Conservation (phyloP, 2,329 filamentous ascomycete species). For the Fusarium solani-melongenae region DNA sequence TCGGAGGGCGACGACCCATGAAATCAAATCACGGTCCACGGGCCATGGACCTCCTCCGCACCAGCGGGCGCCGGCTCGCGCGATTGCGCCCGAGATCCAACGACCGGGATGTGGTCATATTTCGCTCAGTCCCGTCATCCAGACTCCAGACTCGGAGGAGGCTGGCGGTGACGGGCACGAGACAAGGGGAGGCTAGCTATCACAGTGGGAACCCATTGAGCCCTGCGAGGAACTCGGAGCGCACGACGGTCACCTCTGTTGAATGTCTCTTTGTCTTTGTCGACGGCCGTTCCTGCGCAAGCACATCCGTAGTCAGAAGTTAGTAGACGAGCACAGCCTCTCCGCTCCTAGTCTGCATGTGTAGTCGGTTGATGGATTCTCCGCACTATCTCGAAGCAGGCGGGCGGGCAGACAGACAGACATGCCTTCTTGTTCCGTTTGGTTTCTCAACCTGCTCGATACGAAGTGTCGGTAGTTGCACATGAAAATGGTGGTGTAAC, state of each 20-base stretch:
- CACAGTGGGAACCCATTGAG: slow-evolving; percentile 6
- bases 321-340: slow-evolving; percentile 28
- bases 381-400: slow-evolving; percentile 12
- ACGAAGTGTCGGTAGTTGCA: slow-evolving; percentile 41
- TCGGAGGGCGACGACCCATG: slow-evolving; percentile 37
- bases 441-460: slow-evolving; percentile 36
- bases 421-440: slow-evolving; percentile 12
- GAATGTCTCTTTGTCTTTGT: slow-evolving; percentile 17
- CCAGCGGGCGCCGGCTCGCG: slow-evolving; percentile 40
- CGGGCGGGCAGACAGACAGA: background rate
- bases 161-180: slow-evolving; percentile 35
- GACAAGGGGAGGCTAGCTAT: slow-evolving; percentile 26
- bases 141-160: slow-evolving; percentile 21
- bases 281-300: slow-evolving; percentile 35
- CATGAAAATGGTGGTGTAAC: slow-evolving; percentile 24
- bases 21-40: slow-evolving; percentile 27
- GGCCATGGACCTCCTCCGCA: slow-evolving; percentile 35
- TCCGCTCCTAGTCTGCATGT: slow-evolving; percentile 31
- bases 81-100: slow-evolving; percentile 37
- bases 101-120: slow-evolving; percentile 39
- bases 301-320: slow-evolving; percentile 35
- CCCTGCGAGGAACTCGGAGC: slow-evolving; percentile 1
- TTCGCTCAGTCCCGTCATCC: slow-evolving; percentile 35
- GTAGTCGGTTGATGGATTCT: slow-evolving; percentile 20
- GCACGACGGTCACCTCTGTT: slow-evolving; percentile 3